Percentiles rank a stretch among this genome's conserved stretches.
Conservation (phyloP, 1,284 basidiomycete species). For the Xerocomus nothofagi region DNA sequence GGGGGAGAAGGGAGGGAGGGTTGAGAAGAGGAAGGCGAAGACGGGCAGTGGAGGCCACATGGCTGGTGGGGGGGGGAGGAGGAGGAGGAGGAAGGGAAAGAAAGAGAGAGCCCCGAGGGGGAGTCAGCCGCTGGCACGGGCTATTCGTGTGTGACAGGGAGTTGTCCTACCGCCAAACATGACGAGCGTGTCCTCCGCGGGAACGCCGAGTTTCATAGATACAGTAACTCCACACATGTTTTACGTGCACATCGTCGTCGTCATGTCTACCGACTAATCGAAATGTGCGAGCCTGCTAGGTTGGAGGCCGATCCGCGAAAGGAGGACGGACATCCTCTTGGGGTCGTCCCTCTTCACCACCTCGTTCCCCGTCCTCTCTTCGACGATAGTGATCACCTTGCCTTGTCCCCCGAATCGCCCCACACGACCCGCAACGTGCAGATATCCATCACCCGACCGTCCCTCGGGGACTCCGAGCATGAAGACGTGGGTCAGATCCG, state of each 20-base stretch:
- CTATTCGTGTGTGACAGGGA: constrained; percentile 21
- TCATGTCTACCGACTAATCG: constrained; percentile 34
- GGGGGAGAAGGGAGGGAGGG: constrained; percentile 22
- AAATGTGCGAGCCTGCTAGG: constrained; percentile 45
- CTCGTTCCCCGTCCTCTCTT: constrained; percentile 36
- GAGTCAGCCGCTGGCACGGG: constrained; percentile 34
- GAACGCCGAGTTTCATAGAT: constrained; percentile 28
- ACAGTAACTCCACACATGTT: not conserved
- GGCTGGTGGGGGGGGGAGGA: not conserved
- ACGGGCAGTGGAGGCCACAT: constrained; percentile 17
- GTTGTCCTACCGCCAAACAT: not conserved
- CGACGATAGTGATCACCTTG: constrained; percentile 61
- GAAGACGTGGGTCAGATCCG: constrained; percentile 71
- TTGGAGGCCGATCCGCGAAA: constrained; percentile 45
- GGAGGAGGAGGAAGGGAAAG: not conserved
- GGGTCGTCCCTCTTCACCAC: constrained; percentile 38
- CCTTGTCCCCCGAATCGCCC: constrained; percentile 67
- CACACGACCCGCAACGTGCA: constrained; percentile 74
- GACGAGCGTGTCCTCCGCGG: constrained; percentile 19
- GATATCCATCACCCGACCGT: constrained; percentile 55
- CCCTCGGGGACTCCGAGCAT: constrained; percentile 61
- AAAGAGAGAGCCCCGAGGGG: not conserved
- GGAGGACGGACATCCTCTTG: constrained; percentile 46
- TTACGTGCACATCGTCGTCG: not conserved
- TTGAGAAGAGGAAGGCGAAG: constrained; percentile 19